These are phyloP conservation scores for Exophiala mesophila DNA, from an alignment of 2,329 filamentous ascomycete genomes.

Conservation along the genomic window DNA sequence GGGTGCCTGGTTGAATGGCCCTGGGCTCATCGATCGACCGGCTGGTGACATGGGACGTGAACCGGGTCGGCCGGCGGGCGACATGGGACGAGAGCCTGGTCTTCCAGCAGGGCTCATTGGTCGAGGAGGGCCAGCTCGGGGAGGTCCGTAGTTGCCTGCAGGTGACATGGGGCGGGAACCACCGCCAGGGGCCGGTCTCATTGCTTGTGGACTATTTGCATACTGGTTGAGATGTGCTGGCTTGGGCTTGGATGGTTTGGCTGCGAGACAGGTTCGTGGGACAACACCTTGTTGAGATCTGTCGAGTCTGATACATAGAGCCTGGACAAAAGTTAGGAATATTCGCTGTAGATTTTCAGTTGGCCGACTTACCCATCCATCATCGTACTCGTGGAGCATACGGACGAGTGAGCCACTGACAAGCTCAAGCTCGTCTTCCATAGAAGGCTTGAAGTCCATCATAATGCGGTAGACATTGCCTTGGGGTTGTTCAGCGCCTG, in stretches of 20 bases:
- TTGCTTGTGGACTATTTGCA: constrained; percentile 1
- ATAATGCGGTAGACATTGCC: constrained; percentile 84
- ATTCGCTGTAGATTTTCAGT: no score
- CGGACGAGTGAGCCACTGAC: constrained; percentile 77
- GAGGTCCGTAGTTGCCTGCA: constrained; percentile 28
- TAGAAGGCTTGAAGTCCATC: constrained; percentile 85
- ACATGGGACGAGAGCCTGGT: constrained; percentile 31
- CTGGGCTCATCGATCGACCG: constrained; percentile 17
- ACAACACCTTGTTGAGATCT: constrained; percentile 88
- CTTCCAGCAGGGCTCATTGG: constrained; percentile 31
- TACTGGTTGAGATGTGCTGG: constrained; percentile 54
- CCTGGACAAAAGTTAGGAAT: no score
- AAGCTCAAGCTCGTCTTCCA: constrained; percentile 86
- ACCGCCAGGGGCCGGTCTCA: constrained; percentile 9
- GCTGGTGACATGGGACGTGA: constrained; percentile 27
- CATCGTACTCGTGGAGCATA: constrained; percentile 91
- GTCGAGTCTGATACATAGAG: constrained; percentile 86
- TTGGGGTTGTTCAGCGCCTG: constrained; percentile 42
- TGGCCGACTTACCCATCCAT: constrained; percentile 88
- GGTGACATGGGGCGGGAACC: constrained; percentile 26
- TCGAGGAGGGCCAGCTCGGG: constrained; percentile 28
- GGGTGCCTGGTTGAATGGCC: constrained; percentile 28
- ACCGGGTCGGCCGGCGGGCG: constrained; percentile 34
- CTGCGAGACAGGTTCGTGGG: constrained; percentile 87
- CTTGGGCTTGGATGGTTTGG: constrained; percentile 83